Percentiles rank a stretch among this genome's conserved stretches.
phyloP scores from a whole-genome alignment of 2,329 filamentous ascomycete species.

The Claviceps africana region DNA sequence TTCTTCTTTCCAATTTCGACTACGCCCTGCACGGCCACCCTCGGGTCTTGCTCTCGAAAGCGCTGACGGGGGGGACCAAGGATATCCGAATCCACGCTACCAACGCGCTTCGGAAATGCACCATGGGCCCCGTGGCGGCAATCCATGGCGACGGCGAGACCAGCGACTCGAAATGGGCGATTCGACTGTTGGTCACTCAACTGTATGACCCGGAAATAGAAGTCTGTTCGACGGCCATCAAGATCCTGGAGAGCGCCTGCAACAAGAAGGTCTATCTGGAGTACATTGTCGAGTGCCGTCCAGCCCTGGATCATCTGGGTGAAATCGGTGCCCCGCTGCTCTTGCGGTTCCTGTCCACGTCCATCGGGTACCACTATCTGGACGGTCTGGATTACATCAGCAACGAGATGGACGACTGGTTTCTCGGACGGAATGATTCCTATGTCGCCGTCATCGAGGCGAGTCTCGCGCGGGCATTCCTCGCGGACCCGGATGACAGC shows the following conservation, averaged over 20 bases:
- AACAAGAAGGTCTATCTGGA: constrained; percentile 84
- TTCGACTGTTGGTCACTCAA: constrained; percentile 92
- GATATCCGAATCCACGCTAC: constrained; percentile 85
- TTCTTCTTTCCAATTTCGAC: constrained; percentile 81
- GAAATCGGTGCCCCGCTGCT: constrained; percentile 92
- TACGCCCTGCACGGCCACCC: constrained; percentile 82
- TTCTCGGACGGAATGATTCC: constrained; percentile 88
- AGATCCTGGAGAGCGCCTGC: constrained; percentile 93
- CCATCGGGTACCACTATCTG: constrained; percentile 93
- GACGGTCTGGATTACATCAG: constrained; percentile 97
- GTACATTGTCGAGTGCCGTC: constrained; percentile 91
- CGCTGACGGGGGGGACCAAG: constrained; percentile 80
- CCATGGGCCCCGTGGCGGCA: constrained; percentile 36
- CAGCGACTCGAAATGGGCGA: constrained; percentile 83
- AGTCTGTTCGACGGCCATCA: constrained; percentile 90
- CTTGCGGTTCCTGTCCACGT: constrained; percentile 85
- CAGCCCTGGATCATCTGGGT: constrained; percentile 84
- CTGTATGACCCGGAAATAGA: constrained; percentile 95
- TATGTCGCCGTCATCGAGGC: constrained; percentile 92
- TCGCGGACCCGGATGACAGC: constrained; percentile 47
- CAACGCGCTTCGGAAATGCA: constrained; percentile 75
- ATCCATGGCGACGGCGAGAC: constrained; percentile 24
- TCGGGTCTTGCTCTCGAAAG: constrained; percentile 83
- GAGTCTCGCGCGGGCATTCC: constrained; percentile 76
- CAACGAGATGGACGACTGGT: constrained; percentile 99